Evolutionary conservation across 805 yeast genomes (phyloP), one percentile per base, ranked within the genome.

Genomic region (Candida andamanensis): DNA sequence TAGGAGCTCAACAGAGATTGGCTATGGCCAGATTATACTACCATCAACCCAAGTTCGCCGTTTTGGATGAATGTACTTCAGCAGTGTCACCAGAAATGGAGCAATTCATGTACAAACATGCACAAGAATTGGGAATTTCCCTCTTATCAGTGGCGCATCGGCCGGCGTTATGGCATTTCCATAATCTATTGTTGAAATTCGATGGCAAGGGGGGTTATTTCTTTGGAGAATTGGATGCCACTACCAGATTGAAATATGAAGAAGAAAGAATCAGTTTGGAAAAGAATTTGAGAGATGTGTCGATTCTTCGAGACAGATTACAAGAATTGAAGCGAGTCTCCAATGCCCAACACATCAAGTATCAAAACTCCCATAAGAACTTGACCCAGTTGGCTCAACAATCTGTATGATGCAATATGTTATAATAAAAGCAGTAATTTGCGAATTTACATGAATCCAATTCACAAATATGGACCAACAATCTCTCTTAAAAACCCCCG

Each of bases 11-110:
- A 56, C 97, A 89, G 55, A 67, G 95, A 46, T 68, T 89, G 42
- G 96, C 96, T 10, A 80, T 90, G 83, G 95, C 95, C 2, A 72
- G 97, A 48, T 68, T 89, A 57, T 89, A 84, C 52, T 89, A 87
- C 52, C 96, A 89, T 56, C 72, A 73, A 47, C 97, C 97, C 2
- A 82, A 78, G 55, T 89, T 87, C 67, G 97, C 97, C 0, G 95
- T 89, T 16, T 65, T 89, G 42, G 97, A 89, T 60, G 97, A 89
- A 63, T 89, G 96, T 57, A 89, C 97, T 1, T 85, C 95, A 3
- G 90, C 95, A 1, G 95, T 89, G 2, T 80, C 96, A 0, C 85
- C 92, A 8, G 84, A 82, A 39, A 80, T 87, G 76, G 97, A 89
- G 53, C 85, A 82, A 40, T 77, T 80, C 46, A 87, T 90, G 85